Evolutionary conservation across 108 stramenopile genomes (phyloP), one percentile per base, ranked within the genome.

Genomic region (Fistulifera solaris): DNA sequence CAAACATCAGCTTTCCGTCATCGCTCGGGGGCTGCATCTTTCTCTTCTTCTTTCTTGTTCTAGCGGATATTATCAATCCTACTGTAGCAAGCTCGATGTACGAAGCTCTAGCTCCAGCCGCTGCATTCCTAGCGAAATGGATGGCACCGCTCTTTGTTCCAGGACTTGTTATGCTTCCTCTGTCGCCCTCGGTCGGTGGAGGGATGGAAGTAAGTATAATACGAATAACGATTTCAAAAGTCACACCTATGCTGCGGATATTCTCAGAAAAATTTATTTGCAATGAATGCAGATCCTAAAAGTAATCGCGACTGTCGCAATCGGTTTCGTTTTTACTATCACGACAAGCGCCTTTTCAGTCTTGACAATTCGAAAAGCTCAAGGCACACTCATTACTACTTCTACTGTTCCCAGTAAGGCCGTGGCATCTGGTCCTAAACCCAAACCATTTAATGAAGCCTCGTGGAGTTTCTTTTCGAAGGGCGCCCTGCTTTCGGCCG

Each of bases 101-200:
- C 52, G 48, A 69, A 18, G 23, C 54, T 26, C 56, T 90, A 45
- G 51, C 62, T 25, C 89, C 89, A 0, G 89, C 81, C 27, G 41
- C 85, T 1, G 73, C 59, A 28, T 47, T 87, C 6, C 62, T 91
- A 59, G 73, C 89, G 27, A 87, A 87, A 47, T 91, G 89, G 89
- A 63, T 91, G 19, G 81, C 85, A 2, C 80, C 83, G 13, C 76
- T 91, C 63, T 91, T 87, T 50, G 85, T 91, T 13, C 89, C 89
- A n/a, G 80, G 85, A 38, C 56, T 91, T 53, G 83, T 77, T 11
- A 76, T 85, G 79, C 42, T 91, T 27, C 89, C 89, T 40, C 50
- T 87, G 55, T 81, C 85, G 22, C 81, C 80, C 2, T 72, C 73
- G 4, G 66, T 91, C 49, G 89, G 89, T 42, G 57, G 66, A 28